Evolutionary conservation across 176 grass and related monocot genomes (phyloP).

Genomic region (Coix lacrymajobi): DNA sequence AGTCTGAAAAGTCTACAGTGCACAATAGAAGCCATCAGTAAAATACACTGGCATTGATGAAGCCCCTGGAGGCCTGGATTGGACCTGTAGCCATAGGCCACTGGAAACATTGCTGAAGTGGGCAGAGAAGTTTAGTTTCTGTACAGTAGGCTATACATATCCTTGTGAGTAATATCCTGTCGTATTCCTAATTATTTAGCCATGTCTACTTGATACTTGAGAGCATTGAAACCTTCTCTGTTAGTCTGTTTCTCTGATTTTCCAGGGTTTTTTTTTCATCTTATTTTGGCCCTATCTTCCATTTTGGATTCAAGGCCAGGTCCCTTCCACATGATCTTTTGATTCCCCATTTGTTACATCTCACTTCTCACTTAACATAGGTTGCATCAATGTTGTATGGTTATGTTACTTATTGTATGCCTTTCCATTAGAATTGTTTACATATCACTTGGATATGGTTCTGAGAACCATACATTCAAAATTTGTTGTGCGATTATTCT

Average conservation of each 20-base stretch:
- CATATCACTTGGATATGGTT: not conserved
- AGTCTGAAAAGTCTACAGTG: not conserved
- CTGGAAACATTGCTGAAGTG: not conserved
- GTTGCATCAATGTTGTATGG: not conserved
- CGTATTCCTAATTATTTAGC: not conserved
- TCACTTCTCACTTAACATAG: not conserved
- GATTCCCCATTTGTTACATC: not conserved
- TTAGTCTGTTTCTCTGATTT: not conserved
- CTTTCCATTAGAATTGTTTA: not conserved
- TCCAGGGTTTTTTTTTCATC: not conserved
- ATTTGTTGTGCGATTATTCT: not conserved
- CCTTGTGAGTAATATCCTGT: not conserved
- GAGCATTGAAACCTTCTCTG: not conserved
- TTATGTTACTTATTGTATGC: not conserved
- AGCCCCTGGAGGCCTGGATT: accelerated
- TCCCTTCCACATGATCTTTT: not conserved
- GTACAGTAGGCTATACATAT: not conserved
- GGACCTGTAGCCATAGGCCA: not conserved
- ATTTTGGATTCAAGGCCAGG: not conserved
- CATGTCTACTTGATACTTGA: not conserved
- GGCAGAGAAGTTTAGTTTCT: not conserved
- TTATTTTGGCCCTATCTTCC: not conserved
- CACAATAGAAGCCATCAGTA: not conserved
- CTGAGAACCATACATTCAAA: not conserved
- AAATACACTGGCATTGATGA: not conserved